Evolutionary conservation across 2,329 filamentous ascomycete species (phyloP).

Genomic region (Colletotrichum simmondsii): DNA sequence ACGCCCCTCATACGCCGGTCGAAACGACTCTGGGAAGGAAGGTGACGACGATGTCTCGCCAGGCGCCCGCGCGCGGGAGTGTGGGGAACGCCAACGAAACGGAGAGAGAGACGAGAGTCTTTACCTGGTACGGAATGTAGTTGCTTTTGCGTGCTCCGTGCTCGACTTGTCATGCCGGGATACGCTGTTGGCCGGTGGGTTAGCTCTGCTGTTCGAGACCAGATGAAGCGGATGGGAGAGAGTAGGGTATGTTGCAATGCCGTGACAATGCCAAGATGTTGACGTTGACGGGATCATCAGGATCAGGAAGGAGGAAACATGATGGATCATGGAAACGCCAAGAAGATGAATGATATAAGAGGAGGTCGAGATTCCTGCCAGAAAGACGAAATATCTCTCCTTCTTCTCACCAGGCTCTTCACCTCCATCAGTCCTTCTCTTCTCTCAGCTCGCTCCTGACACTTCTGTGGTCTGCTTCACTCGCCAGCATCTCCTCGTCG

Average conservation of each 20-base stretch:
- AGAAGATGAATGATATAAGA: conserved; percentile 19
- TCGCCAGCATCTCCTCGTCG: not conserved
- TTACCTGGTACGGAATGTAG: conserved; percentile 6
- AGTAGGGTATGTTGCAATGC: not conserved
- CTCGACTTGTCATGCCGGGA: not conserved
- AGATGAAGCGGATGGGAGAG: not conserved
- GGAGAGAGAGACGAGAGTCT: not conserved
- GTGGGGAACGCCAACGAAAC: not conserved
- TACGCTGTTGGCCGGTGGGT: not conserved
- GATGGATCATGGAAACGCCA: conserved; percentile 10
- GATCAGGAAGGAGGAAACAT: not conserved
- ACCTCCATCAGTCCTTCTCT: conserved; percentile 7
- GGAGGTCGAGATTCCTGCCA: not conserved
- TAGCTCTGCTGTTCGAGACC: not conserved
- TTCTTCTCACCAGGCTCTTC: conserved; percentile 14
- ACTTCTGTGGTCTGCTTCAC: not conserved
- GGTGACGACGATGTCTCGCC: conserved; percentile 27
- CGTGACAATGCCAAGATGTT: conserved; percentile 17
- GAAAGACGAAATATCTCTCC: not conserved
- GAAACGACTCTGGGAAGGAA: conserved; percentile 19
- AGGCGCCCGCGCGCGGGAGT: not conserved
- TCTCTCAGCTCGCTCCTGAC: not conserved
- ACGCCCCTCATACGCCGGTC: not conserved
- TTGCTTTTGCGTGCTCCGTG: conserved; percentile 13
- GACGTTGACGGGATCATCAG: not conserved